Percentiles rank a stretch among this genome's conserved stretches.
Evolutionary conservation across 73 alveolate genomes (phyloP).

Genomic region (Effrenium voratum): DNA sequence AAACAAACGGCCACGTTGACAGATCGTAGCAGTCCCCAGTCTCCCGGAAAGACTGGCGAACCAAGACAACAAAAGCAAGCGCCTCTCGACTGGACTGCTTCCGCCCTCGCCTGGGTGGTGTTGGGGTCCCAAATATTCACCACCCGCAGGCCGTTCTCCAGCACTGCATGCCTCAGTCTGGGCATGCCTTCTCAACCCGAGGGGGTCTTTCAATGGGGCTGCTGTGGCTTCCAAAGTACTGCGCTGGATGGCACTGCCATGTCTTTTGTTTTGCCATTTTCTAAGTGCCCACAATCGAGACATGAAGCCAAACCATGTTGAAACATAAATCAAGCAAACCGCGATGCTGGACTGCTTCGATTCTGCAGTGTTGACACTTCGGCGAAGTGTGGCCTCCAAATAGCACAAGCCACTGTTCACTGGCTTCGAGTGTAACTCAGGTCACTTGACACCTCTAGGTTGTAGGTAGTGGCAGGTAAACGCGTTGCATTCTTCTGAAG

Average conservation of each 20-base stretch:
- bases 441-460: too few species aligned
- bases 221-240: background rate
- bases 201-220: background rate
- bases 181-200: too few species aligned
- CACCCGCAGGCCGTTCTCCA: slow-evolving; percentile 76
- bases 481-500: too few species aligned
- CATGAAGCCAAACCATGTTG: background rate
- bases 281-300: background rate
- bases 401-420: too few species aligned
- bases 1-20: background rate
- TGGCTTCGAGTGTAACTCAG: too few species aligned
- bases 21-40: background rate
- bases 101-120: slow-evolving; percentile 37
- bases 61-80: background rate
- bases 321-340: too few species aligned
- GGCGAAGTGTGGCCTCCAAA: too few species aligned
- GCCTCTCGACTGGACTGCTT: background rate
- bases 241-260: background rate
- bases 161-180: slow-evolving; percentile 23
- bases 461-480: too few species aligned
- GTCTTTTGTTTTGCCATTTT: too few species aligned
- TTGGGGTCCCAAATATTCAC: slow-evolving; percentile 58
- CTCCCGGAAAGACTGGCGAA: background rate
- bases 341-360: background rate
- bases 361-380: too few species aligned